Base-by-base conservation (phyloP, 1,284 basidiomycete species). In the Pyrrhoderma noxium region DNA sequence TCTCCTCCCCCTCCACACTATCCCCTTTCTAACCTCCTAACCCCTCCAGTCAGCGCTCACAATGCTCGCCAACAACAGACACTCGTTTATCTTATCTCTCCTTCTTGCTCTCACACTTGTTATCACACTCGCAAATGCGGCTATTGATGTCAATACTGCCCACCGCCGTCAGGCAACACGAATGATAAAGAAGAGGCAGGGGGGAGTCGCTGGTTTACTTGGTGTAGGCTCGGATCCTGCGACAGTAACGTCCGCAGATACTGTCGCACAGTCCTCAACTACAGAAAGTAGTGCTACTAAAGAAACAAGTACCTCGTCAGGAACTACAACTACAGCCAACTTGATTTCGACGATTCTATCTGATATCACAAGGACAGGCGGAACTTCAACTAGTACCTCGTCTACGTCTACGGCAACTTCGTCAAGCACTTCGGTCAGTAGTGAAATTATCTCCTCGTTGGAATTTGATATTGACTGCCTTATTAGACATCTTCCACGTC, bases 161-260 rank as follows among this genome's bases (percentile, higher is more conserved):
- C 76, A 71, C 45, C 75, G 77, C 58, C 74, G 74, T 64, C 82
- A 85, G 69, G 70, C 61, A 46, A 77, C 78, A 59, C 82, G 86
- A 58, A 68, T 89, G 64, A 64, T 87, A 58, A 84, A 73, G 68
- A 86, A 83, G 64, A 82, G 85, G 46, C 7, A 5, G 4, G 14
- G 14, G 4, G 60, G 68, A 3, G 68, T 70, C 8, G 27, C 56
- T 37, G 55, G 60, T 8, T 39, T 58, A 44, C 49, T 58, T 44
- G 37, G 46, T 37, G 53, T 51, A n/a, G 53, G 49, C 21, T 35
- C n/a, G 11, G 53, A 47, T 35, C 53, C 53, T 1, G 22, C 35
- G 8, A 14, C 39, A 25, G 5, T 34, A 16, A n/a, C 31, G 50
- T 21, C 43, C 13, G 43, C 11, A 38, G 25, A 21, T 14, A 35